A percentile compares a stretch with the other conserved stretches of the same genome.
These are phyloP conservation scores for Trematosphaeria pertusa DNA, from an alignment of 2,329 filamentous ascomycete species.

Conservation along the genomic window DNA sequence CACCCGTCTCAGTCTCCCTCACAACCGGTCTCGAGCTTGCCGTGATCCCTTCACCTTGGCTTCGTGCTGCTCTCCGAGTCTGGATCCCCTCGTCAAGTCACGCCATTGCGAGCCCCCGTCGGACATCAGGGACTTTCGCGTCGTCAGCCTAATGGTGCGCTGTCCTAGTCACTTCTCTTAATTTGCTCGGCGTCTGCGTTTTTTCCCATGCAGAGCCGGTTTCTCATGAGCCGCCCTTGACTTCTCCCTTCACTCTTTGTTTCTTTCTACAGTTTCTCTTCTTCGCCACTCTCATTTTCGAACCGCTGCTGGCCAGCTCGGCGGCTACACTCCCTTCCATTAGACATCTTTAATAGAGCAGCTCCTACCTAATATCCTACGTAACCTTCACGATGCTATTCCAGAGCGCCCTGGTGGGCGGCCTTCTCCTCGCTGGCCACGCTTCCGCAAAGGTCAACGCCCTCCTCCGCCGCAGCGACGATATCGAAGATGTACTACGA, in stretches of 20 bases:
- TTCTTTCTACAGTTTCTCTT: conserved; percentile 30
- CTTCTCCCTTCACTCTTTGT: conserved; percentile 36
- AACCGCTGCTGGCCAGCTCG: conserved; percentile 47
- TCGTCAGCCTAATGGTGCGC: conserved; percentile 22
- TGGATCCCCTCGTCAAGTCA: conserved; percentile 32
- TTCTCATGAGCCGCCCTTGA: conserved; percentile 35
- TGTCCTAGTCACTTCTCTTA: conserved; percentile 31
- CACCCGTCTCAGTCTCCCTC: conserved; percentile 43
- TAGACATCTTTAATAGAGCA: conserved; percentile 44
- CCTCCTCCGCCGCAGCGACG: conserved; percentile 36
- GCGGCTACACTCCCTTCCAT: conserved; percentile 21
- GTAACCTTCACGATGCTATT: conserved; percentile 37
- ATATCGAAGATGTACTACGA: conserved; percentile 42
- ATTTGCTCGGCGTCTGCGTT: conserved; percentile 23
- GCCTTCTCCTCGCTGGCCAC: conserved; percentile 41
- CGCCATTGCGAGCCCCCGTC: conserved; percentile 34
- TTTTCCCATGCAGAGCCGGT: conserved; percentile 36
- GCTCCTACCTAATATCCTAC: conserved; percentile 35
- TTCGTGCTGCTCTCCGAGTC: conserved; percentile 40
- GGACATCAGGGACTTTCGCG: conserved; percentile 20
- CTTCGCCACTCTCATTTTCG: conserved; percentile 36
- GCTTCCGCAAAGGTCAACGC: conserved; percentile 40
- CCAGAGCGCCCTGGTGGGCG: conserved; percentile 36
- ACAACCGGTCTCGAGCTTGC: conserved; percentile 41
- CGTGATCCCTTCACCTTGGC: conserved; percentile 29